These are phyloP conservation scores for Elaphomyces granulatus DNA, from an alignment of 495 filamentous ascomycete species.

Conservation along the genomic window DNA sequence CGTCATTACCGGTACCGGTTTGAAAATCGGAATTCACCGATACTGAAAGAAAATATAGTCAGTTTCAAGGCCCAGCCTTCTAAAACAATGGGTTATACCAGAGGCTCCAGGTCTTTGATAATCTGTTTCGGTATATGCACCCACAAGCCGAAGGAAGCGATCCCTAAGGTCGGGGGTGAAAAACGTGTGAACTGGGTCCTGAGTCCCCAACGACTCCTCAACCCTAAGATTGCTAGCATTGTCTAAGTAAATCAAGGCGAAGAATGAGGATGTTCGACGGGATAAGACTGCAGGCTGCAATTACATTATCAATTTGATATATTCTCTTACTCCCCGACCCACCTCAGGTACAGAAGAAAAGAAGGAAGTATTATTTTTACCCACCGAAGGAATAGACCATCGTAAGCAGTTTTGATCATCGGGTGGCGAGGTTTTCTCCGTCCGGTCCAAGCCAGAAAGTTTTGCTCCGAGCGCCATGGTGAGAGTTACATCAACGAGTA, in stretches of 20 bases:
- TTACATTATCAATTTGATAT: neutral
- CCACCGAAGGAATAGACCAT: neutral
- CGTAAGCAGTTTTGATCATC: neutral
- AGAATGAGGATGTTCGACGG: slow-evolving; percentile 15
- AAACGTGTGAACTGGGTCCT: slow-evolving; percentile 20
- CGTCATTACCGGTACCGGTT: no score
- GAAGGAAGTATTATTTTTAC: neutral
- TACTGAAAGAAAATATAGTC: no score
- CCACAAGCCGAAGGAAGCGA: slow-evolving; percentile 25
- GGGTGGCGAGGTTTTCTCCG: slow-evolving; percentile 7
- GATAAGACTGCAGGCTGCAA: neutral
- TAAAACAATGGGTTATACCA: neutral
- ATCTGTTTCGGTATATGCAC: slow-evolving; percentile 4
- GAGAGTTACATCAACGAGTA: no score
- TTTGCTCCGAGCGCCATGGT: neutral
- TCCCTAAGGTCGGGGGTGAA: slow-evolving; percentile 27
- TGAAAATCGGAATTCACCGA: neutral
- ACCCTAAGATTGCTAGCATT: slow-evolving; percentile 14
- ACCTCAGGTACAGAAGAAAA: slow-evolving; percentile 2
- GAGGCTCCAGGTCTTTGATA: neutral
- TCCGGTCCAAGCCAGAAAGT: neutral
- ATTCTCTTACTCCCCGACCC: slow-evolving; percentile 6
- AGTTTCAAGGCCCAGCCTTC: no score
- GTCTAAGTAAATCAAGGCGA: slow-evolving; percentile 32
- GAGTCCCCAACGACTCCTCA: slow-evolving; percentile 25